Evolutionary conservation across 352 stramenopile genomes (phyloP).

Genomic region (Aphanomyces cochlioides): DNA sequence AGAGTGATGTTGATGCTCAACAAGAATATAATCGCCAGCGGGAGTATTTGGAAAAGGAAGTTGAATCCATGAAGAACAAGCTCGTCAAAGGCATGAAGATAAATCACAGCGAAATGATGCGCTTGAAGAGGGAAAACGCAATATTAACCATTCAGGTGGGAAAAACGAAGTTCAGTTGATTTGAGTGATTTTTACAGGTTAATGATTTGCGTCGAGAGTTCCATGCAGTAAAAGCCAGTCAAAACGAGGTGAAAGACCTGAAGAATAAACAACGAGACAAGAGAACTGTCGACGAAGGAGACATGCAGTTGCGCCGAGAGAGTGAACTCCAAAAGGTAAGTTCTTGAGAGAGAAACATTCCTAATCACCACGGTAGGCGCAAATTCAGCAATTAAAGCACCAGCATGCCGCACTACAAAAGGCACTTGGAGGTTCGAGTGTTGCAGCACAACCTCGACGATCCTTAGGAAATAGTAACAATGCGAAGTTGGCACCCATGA

Average conservation of each 20-base stretch:
- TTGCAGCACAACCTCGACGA: not conserved
- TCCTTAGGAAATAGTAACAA: not conserved
- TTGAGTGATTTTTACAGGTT: slow-evolving; percentile 39
- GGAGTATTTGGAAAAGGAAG: slow-evolving; percentile 90
- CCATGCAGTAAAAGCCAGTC: slow-evolving; percentile 21
- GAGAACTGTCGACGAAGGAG: slow-evolving; percentile 9
- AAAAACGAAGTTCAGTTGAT: not conserved
- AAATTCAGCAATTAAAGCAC: slow-evolving; percentile 71
- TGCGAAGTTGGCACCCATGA: slow-evolving; percentile 18
- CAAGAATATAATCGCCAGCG: slow-evolving; percentile 88
- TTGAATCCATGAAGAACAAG: slow-evolving; percentile 86
- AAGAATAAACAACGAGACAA: slow-evolving; percentile 22
- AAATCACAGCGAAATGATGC: slow-evolving; percentile 74
- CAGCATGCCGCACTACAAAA: slow-evolving; percentile 62
- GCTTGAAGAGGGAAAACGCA: slow-evolving; percentile 77
- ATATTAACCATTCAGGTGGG: slow-evolving; percentile 53
- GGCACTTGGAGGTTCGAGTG: slow-evolving; percentile 40
- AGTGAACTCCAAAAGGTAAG: slow-evolving; percentile 28
- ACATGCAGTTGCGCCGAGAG: slow-evolving; percentile 19
- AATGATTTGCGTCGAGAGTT: slow-evolving; percentile 82
- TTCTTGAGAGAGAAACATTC: not conserved
- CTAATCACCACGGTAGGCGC: slow-evolving; percentile 30
- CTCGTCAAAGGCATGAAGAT: slow-evolving; percentile 85
- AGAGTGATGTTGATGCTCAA: slow-evolving; percentile 68
- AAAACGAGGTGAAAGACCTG: slow-evolving; percentile 30